These are phyloP conservation scores for Zoysia japonica DNA, from an alignment of 176 grass and related monocot species.

Conservation along the genomic window DNA sequence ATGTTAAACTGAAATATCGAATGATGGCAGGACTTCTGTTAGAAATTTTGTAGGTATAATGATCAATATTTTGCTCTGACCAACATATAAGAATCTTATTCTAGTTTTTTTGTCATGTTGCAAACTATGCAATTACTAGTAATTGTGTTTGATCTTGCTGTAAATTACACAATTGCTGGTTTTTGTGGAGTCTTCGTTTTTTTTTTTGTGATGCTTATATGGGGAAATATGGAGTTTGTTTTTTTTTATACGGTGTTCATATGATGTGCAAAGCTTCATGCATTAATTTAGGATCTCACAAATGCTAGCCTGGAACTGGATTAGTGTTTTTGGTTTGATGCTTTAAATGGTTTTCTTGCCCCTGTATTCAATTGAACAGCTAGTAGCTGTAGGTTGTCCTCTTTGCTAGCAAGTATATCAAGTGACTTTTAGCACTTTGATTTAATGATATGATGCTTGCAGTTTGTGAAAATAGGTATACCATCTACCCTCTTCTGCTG, in stretches of 20 bases:
- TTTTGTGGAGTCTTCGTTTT: neutral
- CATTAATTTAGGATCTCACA: neutral
- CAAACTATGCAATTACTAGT: neutral
- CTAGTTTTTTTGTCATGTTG: neutral
- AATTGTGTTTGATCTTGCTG: neutral
- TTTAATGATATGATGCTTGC: neutral
- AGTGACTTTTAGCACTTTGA: neutral
- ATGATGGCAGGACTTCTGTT: neutral
- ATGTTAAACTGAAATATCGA: slow-evolving; percentile 2
- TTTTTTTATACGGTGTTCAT: neutral
- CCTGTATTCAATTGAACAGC: no score
- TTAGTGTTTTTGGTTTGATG: no score
- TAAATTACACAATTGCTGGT: neutral
- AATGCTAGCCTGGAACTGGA: neutral
- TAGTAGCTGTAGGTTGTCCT: neutral
- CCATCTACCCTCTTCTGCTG: neutral
- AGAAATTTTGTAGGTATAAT: neutral
- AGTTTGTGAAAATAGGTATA: neutral
- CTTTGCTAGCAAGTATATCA: neutral
- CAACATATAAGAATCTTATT: neutral
- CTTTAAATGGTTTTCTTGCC: neutral
- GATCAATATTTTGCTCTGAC: neutral
- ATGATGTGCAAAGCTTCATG: neutral
- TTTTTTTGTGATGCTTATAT: neutral
- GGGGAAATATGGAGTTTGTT: neutral